phyloP scores from a whole-genome alignment of 176 grass and related monocot species.

The Zea mays region DNA sequence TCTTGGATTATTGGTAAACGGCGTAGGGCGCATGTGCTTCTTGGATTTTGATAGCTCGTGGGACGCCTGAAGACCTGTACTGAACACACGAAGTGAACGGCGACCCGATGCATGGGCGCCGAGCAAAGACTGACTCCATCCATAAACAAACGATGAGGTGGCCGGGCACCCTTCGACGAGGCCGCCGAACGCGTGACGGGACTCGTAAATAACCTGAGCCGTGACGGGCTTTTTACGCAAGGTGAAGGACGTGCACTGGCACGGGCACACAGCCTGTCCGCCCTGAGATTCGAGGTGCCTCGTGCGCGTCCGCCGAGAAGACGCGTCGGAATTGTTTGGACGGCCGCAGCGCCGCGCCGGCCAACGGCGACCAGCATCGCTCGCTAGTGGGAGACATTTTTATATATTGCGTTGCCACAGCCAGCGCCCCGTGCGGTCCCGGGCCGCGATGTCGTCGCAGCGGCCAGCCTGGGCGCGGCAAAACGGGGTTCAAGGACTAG shows the following conservation, averaged over 20 bases:
- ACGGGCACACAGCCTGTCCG: conserved; percentile 45
- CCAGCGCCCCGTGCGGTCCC: too few species aligned
- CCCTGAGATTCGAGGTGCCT: conserved; percentile 37
- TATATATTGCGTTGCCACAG: too few species aligned
- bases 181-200: background rate
- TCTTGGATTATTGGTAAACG: background rate
- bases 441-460: background rate
- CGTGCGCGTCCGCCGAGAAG: conserved; percentile 33
- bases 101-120: background rate
- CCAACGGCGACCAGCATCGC: background rate
- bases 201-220: background rate
- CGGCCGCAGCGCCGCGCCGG: conserved; percentile 36
- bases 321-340: conserved; percentile 39
- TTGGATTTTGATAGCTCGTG: conserved; percentile 12
- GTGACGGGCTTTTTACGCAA: background rate
- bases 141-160: background rate
- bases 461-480: background rate
- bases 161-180: background rate
- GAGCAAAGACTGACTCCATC: conserved; percentile 1
- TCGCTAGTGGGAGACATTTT: conserved; percentile 7
- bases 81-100: background rate
- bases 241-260: too few species aligned
- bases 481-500: background rate
- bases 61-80: too few species aligned
- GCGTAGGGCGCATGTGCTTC: background rate